A percentile compares a stretch with the other conserved stretches of the same genome.
phyloP scores from a whole-genome alignment of 768 basidiomycete species.

The Tylopilus plumbeoviolaceoides region DNA sequence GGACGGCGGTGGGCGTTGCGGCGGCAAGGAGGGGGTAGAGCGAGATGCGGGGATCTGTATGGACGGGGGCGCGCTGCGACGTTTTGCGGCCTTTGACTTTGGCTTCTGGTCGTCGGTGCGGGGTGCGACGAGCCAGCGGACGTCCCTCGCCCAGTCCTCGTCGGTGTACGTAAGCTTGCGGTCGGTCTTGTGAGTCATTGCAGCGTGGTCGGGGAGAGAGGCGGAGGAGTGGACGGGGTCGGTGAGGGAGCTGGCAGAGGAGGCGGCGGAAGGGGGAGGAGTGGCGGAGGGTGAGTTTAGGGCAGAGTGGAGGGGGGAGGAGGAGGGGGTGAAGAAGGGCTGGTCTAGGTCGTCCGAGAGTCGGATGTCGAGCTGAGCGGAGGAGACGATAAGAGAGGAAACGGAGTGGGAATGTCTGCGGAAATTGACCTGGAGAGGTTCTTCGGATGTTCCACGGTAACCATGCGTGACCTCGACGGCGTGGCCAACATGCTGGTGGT shows the following conservation, averaged over 20 bases:
- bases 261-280: conserved; percentile 25
- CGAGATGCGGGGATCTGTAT: conserved; percentile 13
- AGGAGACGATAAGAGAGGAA: conserved; percentile 10
- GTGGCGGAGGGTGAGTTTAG: conserved; percentile 20
- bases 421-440: conserved; percentile 18
- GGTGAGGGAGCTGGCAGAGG: conserved; percentile 27
- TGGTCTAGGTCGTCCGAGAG: conserved; percentile 32
- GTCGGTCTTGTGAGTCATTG: conserved; percentile 19
- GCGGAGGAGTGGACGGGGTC: conserved; percentile 34
- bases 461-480: background rate
- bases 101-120: conserved; percentile 16
- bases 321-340: conserved; percentile 48
- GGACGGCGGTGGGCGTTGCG: conserved; percentile 9
- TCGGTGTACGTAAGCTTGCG: conserved; percentile 41
- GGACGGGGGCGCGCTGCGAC: conserved; percentile 17
- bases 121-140: conserved; percentile 55
- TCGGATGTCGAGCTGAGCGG: conserved; percentile 15
- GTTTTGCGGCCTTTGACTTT: conserved; percentile 19
- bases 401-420: background rate
- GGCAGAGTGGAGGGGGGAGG: conserved; percentile 17
- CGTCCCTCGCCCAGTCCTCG: conserved; percentile 66
- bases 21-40: conserved; percentile 22
- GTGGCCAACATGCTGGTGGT: no score
- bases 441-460: conserved; percentile 10
- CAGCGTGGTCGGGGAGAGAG: conserved; percentile 28